Base-by-base conservation (phyloP, 345 rosid species). In the Sonneratia caseolaris region DNA sequence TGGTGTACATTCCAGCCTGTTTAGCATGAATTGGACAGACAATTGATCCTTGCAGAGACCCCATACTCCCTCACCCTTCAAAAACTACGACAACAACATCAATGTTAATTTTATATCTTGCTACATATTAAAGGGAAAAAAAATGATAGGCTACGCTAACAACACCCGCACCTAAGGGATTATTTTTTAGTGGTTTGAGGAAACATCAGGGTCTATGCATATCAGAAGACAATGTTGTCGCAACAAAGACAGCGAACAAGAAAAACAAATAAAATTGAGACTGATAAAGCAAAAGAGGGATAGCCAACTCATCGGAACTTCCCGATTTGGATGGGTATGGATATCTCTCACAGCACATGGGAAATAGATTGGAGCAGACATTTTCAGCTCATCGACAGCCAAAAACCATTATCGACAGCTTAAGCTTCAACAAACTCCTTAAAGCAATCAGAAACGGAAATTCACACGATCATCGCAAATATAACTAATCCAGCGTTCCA, bases 21-120 rank as follows among this genome's bases (percentile, higher is more conserved):
- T 85, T 85, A 5, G 86, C 86, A 35, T 79, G 84, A 47, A 84
- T 81, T 55, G 97, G 97, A 81, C 87, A 86, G 64, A 89, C 82
- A 35, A 86, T 91, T 47, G 96, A 86, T 80, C 89, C 93, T 74
- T 85, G 98, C 71, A 94, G 40, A 3, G 87, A 85, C 74, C 70
- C 90, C 97, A 91, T 93, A 75, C 73, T 61, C 2, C 45, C 73
- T 73, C 66, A 77, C 67, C 76, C 70, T 73, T 48, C 59, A 64
- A 56, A 57, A 62, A 69, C 79, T 75, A 27, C 53, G 11, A 18
- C 15, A 18, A 68, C 18, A 22, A 42, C n/a, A 68, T 9, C 8
- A 7, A 68, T 1, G 5, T 18, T 4, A 19, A 40, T 37, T 11
- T 27, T 4, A 40, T 27, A 40, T 19, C 56, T 49, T 49, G 19